Evolutionary conservation across 2,329 filamentous ascomycete species (phyloP).

Genomic region (Beauveria sp.): DNA sequence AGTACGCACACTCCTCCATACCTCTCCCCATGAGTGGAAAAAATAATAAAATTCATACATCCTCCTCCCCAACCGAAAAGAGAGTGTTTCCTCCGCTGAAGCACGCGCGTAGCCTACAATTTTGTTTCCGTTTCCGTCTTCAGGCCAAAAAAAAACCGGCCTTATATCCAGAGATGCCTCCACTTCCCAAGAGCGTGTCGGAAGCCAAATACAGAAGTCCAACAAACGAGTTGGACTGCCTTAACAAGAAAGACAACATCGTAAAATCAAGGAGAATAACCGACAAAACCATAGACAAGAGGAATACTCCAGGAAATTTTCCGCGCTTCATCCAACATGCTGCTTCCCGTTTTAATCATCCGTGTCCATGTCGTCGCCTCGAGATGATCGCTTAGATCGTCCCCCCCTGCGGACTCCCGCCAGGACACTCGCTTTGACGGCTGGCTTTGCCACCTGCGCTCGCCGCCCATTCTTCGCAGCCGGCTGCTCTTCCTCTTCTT

Average conservation of each 20-base stretch:
- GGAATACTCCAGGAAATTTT: background rate
- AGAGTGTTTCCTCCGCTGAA: background rate
- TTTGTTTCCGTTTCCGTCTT: background rate
- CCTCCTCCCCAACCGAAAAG: background rate
- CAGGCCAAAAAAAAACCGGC: background rate
- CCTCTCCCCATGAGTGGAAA: background rate
- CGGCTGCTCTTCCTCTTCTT: conserved; percentile 12
- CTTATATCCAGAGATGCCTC: background rate
- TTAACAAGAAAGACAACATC: background rate
- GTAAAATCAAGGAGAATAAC: background rate
- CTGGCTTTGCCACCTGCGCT: conserved; percentile 15
- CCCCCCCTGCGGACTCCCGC: conserved; percentile 15
- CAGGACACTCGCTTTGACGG: conserved; percentile 20
- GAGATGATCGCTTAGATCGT: conserved; percentile 19
- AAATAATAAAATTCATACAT: background rate
- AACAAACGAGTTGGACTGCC: background rate
- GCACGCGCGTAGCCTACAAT: background rate
- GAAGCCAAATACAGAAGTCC: background rate
- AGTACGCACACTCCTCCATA: background rate
- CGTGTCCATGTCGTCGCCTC: conserved; percentile 28
- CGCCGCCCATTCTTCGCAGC: conserved; percentile 16
- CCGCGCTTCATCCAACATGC: background rate
- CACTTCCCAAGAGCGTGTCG: background rate
- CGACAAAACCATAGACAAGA: background rate
- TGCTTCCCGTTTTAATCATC: conserved; percentile 17